A percentile compares a stretch with the other conserved stretches of the same genome.
Conservation (phyloP, 768 basidiomycete species). For the Daedaleopsis nitida region DNA sequence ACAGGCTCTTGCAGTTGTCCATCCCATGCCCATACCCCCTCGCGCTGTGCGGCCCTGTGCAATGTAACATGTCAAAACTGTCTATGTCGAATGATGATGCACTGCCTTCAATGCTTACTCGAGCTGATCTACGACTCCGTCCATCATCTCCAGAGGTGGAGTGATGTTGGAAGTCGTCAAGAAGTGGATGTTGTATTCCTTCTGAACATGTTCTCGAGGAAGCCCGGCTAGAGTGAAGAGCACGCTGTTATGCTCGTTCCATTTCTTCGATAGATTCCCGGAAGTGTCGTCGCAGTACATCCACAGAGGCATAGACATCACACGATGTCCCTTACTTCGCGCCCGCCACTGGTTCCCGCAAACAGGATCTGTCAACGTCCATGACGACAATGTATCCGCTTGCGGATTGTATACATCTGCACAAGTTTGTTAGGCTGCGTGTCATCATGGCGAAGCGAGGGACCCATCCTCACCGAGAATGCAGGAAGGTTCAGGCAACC, state of each 20-base stretch:
- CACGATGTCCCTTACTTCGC: constrained; percentile 23
- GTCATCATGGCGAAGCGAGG: no score
- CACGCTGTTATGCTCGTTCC: constrained; percentile 48
- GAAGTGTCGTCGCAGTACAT: constrained; percentile 49
- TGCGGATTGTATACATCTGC: no score
- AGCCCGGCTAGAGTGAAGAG: constrained; percentile 42
- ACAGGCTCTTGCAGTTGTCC: constrained; percentile 9
- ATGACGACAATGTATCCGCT: no score
- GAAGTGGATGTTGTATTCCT: constrained; percentile 44
- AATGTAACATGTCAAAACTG: not conserved
- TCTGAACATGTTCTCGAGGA: constrained; percentile 29
- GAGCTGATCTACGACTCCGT: constrained; percentile 26
- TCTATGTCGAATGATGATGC: not conserved
- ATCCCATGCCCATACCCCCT: constrained; percentile 45
- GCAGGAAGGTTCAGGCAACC: no score
- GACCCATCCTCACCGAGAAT: no score
- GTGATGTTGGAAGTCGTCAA: constrained; percentile 44
- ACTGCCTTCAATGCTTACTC: no score
- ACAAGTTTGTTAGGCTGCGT: no score
- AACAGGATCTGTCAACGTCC: not conserved
- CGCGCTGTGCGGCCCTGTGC: constrained; percentile 27
- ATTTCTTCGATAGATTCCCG: constrained; percentile 48
- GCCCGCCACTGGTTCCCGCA: constrained; percentile 10
- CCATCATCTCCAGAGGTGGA: constrained; percentile 46
- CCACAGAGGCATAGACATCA: constrained; percentile 32